phyloP scores from a whole-genome alignment of 2,329 filamentous ascomycete genomes.

The Lecanicillium sp. region DNA sequence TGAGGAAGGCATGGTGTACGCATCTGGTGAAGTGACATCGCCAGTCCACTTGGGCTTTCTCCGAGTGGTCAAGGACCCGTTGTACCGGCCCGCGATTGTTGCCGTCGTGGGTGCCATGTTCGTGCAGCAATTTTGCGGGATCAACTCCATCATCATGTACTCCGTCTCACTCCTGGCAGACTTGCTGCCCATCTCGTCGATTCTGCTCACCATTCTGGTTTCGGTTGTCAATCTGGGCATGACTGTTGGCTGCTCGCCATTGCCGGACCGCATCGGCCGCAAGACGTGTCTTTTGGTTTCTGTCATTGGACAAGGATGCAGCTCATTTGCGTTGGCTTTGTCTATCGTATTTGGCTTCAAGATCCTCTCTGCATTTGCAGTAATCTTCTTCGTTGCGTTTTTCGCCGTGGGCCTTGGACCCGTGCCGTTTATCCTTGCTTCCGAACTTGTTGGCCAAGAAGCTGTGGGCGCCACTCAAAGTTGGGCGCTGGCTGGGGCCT shows the following conservation, averaged over 20 bases:
- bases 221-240: conserved; percentile 81
- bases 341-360: conserved; percentile 71
- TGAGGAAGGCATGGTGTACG: conserved; percentile 16
- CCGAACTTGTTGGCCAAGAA: conserved; percentile 83
- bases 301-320: conserved; percentile 76
- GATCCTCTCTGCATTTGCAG: conserved; percentile 71
- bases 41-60: conserved; percentile 51
- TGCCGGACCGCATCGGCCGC: conserved; percentile 82
- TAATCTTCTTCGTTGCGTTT: conserved; percentile 78
- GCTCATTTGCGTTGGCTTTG: conserved; percentile 69
- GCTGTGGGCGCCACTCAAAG: conserved; percentile 89
- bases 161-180: conserved; percentile 82
- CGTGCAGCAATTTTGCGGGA: conserved; percentile 85
- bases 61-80: conserved; percentile 59
- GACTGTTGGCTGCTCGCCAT: conserved; percentile 72
- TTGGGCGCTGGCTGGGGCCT: conserved; percentile 81
- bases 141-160: conserved; percentile 99
- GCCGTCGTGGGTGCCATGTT: conserved; percentile 89
- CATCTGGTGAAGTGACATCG: conserved; percentile 13
- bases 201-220: conserved; percentile 78
- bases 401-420: conserved; percentile 90
- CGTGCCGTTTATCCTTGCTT: conserved; percentile 89
- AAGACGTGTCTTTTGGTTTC: conserved; percentile 79
- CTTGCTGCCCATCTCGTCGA: conserved; percentile 74
- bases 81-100: conserved; percentile 67